Conservation (phyloP, 495 filamentous ascomycete species). For the Hypoxylon cercidicola region DNA sequence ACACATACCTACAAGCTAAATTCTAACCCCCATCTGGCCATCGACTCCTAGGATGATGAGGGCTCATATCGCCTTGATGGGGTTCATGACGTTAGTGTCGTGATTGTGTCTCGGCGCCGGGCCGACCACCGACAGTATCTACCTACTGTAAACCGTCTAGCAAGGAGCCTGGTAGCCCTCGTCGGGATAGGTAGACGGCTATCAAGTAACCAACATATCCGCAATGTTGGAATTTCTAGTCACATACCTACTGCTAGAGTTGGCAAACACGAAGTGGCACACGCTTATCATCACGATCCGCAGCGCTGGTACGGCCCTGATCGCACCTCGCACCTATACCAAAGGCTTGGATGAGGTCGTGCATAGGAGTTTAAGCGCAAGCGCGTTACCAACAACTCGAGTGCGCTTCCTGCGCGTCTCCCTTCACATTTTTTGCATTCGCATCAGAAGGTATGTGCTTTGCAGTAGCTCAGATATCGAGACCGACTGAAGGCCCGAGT, state of each 20-base stretch:
- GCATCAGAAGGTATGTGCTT: slow-evolving; percentile 22
- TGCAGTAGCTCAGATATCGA: slow-evolving; percentile 12
- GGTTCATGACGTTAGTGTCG: slow-evolving; percentile 26
- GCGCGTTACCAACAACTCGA: slow-evolving; percentile 29
- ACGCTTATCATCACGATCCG: slow-evolving; percentile 4
- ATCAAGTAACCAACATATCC: slow-evolving; percentile 6
- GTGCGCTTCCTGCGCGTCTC: slow-evolving; percentile 25
- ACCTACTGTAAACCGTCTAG: neutral
- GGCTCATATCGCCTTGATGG: slow-evolving; percentile 6
- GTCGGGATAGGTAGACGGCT: neutral
- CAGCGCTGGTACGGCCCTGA: slow-evolving; percentile 2
- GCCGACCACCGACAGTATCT: slow-evolving; percentile 14
- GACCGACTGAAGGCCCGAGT: slow-evolving; percentile 40
- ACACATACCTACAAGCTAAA: slow-evolving; percentile 7
- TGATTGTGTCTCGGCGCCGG: slow-evolving; percentile 30
- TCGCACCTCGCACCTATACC: slow-evolving; percentile 4
- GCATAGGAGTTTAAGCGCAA: slow-evolving; percentile 27
- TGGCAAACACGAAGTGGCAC: slow-evolving; percentile 10
- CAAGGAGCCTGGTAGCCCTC: no score
- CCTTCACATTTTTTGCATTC: slow-evolving; percentile 28
- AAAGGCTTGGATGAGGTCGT: slow-evolving; percentile 7
- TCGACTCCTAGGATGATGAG: slow-evolving; percentile 12
- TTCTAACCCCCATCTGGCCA: neutral
- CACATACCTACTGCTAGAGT: slow-evolving; percentile 8
- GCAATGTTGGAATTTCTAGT: slow-evolving; percentile 8